Percentiles rank a stretch among this genome's conserved stretches.
Conservation (phyloP, 208 protist genomes). For the Crithidia brevicula region DNA sequence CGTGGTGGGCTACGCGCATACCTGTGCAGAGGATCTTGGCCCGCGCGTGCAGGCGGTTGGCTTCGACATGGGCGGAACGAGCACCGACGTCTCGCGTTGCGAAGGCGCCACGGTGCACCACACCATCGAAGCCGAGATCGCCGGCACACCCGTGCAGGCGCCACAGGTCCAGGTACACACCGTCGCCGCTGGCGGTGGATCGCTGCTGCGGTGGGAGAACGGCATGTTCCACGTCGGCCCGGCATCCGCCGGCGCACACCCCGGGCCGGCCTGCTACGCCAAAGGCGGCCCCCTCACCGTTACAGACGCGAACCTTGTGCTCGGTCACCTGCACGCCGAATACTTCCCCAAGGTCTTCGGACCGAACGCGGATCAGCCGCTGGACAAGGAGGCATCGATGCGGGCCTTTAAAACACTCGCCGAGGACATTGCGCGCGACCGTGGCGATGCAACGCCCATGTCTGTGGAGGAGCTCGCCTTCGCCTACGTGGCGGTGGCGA, state of each 20-base stretch:
- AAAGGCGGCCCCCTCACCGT: conserved; percentile 93
- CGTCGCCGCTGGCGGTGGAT: conserved; percentile 97
- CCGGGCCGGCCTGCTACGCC: conserved; percentile 95
- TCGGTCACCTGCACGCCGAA: conserved; percentile 91
- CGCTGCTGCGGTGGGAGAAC: conserved; percentile 88
- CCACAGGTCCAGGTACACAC: conserved; percentile 96
- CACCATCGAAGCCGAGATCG: conserved; percentile 89
- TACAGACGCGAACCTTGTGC: conserved; percentile 95
- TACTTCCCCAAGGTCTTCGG: conserved; percentile 97
- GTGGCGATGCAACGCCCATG: conserved; percentile 31
- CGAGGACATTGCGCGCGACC: conserved; percentile 51
- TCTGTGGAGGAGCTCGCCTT: conserved; percentile 87
- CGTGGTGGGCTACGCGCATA: conserved; percentile 93
- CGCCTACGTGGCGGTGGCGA: conserved; percentile 94
- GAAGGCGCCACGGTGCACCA: conserved; percentile 78
- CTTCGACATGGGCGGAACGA: conserved; percentile 97
- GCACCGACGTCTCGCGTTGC: conserved; percentile 94
- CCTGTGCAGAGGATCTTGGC: conserved; percentile 61
- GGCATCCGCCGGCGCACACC: conserved; percentile 87
- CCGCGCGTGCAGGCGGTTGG: conserved; percentile 69
- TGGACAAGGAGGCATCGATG: conserved; percentile 56
- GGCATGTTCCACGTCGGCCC: conserved; percentile 94
- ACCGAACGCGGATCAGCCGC: conserved; percentile 60
- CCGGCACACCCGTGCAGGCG: conserved; percentile 89
- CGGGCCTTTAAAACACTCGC: conserved; percentile 73